These are phyloP conservation scores for Zasmidium angulare DNA, from an alignment of 2,329 filamentous ascomycete species.

Conservation along the genomic window DNA sequence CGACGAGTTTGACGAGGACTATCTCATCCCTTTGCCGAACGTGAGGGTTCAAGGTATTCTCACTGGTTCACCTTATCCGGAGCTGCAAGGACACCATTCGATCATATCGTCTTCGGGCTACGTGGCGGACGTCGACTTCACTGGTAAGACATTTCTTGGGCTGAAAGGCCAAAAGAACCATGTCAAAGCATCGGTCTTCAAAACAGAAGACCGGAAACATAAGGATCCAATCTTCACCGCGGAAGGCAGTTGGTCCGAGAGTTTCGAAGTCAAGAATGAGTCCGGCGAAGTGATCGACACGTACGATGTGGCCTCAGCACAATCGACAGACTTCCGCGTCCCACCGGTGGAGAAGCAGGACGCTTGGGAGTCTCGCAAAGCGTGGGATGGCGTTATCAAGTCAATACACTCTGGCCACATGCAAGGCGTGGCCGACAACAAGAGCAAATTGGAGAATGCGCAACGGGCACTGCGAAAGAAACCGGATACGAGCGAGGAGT, in stretches of 20 bases:
- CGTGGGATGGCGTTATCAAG: slow-evolving; percentile 44
- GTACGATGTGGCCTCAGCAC: slow-evolving; percentile 31
- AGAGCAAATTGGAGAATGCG: slow-evolving; percentile 33
- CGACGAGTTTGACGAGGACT: slow-evolving; percentile 46
- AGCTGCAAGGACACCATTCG: slow-evolving; percentile 42
- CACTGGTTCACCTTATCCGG: slow-evolving; percentile 45
- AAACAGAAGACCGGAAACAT: slow-evolving; percentile 32
- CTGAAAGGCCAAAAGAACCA: slow-evolving; percentile 44
- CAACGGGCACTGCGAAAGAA: slow-evolving; percentile 45
- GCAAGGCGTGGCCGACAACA: slow-evolving; percentile 38
- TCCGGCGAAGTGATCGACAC: slow-evolving; percentile 38
- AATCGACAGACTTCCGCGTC: slow-evolving; percentile 26
- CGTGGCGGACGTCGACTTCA: slow-evolving; percentile 45
- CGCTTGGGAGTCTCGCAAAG: slow-evolving; percentile 46
- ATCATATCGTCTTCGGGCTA: slow-evolving; percentile 45
- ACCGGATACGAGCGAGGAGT: slow-evolving; percentile 36
- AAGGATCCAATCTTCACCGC: slow-evolving; percentile 36
- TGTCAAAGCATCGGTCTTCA: slow-evolving; percentile 40
- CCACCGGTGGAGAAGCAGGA: slow-evolving; percentile 40
- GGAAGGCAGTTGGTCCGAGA: slow-evolving; percentile 44
- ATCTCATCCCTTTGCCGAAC: slow-evolving; percentile 46
- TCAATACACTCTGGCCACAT: slow-evolving; percentile 43
- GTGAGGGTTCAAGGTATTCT: slow-evolving; percentile 48
- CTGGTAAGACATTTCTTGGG: slow-evolving; percentile 43
- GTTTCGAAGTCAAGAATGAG: slow-evolving; percentile 39